Evolutionary conservation across 805 yeast genomes (phyloP).

Genomic region (Suhomyces sp.): DNA sequence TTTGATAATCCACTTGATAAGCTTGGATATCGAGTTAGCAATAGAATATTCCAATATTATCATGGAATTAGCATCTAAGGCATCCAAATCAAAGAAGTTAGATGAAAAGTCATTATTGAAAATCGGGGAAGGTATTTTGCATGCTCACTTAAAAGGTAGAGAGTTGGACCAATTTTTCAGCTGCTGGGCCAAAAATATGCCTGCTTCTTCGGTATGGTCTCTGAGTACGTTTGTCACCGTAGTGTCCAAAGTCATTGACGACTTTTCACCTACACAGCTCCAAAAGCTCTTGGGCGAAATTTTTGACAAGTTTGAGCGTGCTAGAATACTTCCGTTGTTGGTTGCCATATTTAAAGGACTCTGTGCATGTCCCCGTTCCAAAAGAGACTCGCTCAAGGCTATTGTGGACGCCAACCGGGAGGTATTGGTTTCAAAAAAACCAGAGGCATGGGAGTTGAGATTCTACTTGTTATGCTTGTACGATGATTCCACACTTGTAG

Average conservation of each 20-base stretch:
- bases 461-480: conserved; percentile 47
- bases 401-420: background rate
- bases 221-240: conserved; percentile 14
- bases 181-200: conserved; percentile 9
- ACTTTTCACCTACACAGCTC: conserved; percentile 49
- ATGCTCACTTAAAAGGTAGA: conserved; percentile 55
- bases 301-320: conserved; percentile 3
- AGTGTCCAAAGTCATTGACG: conserved; percentile 40
- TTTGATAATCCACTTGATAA: conserved; percentile 46
- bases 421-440: conserved; percentile 4
- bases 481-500: background rate
- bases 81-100: background rate
- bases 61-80: conserved; percentile 14
- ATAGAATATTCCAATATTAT: conserved; percentile 38
- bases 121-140: conserved; percentile 34
- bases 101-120: conserved; percentile 1
- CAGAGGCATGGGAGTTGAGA: conserved; percentile 43
- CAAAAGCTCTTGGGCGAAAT: conserved; percentile 7
- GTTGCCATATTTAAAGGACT: conserved; percentile 40
- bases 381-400: conserved; percentile 13
- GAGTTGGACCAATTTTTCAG: conserved; percentile 50
- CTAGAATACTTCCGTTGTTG: conserved; percentile 11
- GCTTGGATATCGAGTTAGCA: conserved; percentile 60
- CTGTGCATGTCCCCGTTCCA: conserved; percentile 23
- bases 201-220: background rate